Evolutionary conservation across 768 basidiomycete genomes (phyloP), one percentile per base, ranked within the genome.

Genomic region (Cubamyces lactineus): DNA sequence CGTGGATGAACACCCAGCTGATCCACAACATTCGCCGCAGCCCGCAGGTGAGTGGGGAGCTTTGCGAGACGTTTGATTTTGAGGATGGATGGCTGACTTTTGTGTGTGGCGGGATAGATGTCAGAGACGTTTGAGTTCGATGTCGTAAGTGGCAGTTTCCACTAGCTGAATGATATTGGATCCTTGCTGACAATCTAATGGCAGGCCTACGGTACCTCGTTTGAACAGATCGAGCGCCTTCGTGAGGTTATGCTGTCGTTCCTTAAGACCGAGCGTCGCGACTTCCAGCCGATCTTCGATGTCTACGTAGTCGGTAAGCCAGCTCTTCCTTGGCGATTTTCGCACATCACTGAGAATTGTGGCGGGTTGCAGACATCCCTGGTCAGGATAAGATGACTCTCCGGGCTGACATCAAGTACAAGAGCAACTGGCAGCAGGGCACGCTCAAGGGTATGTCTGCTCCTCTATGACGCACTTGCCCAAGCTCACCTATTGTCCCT

Each of bases 351-450:
- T 56, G 16, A 45, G 41, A 21, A 48, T 7, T 24, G 68, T 73
- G 39, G 66, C 19, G 16, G 19, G 15, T 43, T 48, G 64, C 50
- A 85, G 92, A 93, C 71, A 87, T 93, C 68, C 88, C 91, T 21
- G 89, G 83, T 6, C 94, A 96, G 71, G 81, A 81, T 60, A 92
- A 87, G 73, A 84, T 95, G 82, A 82, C 82, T 0, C 79, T 94
- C 21, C 82, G 82, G 59, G 89, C 88, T 43, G 87, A 90, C 70
- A 95, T 96, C 77, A 92, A 88, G 75, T 95, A 92, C 79, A 94
- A 92, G 78, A 86, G 86, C 66, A 95, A 94, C 71, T 87, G 85
- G 76, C 93, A 95, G 71, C 88, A 90, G 67, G 86, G 85, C 19
- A 85, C 86, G 2, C 76, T 91, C 9, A 90, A 86, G 80, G 79